phyloP scores from a whole-genome alignment of 179 eudicot genomes.

The Spinacia oleracea region DNA sequence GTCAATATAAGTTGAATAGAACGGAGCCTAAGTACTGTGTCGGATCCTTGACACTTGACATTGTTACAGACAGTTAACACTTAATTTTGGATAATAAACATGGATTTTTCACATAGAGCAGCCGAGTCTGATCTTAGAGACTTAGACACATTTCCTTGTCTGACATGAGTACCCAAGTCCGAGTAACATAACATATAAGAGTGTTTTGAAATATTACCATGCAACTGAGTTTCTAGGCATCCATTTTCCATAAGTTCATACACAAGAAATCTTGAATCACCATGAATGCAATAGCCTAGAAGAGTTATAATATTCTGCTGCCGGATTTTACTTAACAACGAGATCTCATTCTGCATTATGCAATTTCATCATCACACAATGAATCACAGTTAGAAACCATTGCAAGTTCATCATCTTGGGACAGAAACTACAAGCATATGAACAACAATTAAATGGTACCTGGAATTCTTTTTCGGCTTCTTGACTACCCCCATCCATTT shows the following conservation, averaged over 20 bases:
- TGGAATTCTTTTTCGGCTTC: conserved; percentile 76
- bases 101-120: background rate
- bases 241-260: conserved; percentile 92
- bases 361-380: conserved; percentile 7
- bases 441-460: conserved; percentile 39
- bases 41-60: background rate
- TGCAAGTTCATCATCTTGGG: conserved; percentile 9
- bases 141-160: background rate
- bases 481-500: conserved; percentile 45
- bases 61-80: background rate
- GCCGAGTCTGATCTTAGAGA: background rate
- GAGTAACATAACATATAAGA: background rate
- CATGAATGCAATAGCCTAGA: conserved; percentile 73
- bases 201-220: conserved; percentile 49
- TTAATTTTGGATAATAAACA: background rate
- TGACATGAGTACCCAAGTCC: background rate
- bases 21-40: background rate
- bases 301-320: conserved; percentile 83
- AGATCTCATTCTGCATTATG: conserved; percentile 75
- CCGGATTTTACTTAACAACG: conserved; percentile 65
- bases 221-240: conserved; percentile 74
- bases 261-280: conserved; percentile 63
- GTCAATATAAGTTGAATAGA: no score
- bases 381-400: background rate
- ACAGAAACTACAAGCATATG: background rate